Base-by-base conservation (phyloP, 805 yeast species). In the Metschnikowia henanensis region DNA sequence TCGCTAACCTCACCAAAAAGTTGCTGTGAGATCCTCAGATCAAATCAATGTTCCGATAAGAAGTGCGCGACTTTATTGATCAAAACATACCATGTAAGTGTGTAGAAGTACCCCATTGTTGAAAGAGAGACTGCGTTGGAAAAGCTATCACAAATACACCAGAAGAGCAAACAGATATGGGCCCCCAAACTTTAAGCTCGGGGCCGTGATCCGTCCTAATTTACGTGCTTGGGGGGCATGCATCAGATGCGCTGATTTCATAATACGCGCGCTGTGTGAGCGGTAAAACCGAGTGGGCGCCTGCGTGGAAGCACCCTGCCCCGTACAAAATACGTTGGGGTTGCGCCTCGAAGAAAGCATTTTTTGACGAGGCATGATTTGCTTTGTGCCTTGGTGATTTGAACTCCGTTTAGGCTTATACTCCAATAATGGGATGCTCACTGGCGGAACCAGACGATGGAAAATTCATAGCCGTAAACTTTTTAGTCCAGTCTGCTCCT, bases 1-100 rank as follows among this genome's bases (percentile, higher is more conserved):
- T n/a, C n/a, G n/a, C n/a, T n/a, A n/a, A n/a, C n/a, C n/a, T n/a
- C n/a, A n/a, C n/a, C n/a, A n/a, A n/a, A n/a, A n/a, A n/a, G n/a
- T n/a, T n/a, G n/a, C n/a, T n/a, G n/a, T n/a, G n/a, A n/a, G n/a
- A n/a, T n/a, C n/a, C n/a, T 8, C 13, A 15, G 30, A 21, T 23
- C 26, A 13, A 23, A 13, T 23, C 8, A 23, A 9, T 23, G 3
- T 13, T 13, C 12, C 12, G 30, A 28, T 28, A 28, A 28, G 30
- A 7, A 28, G 13, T 12, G 2, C 30, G 30, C 30, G 30, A n/a
- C 8, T 6, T 3, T 10, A 4, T 5, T 16, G 21, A 9, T 35
- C 8, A 28, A 28, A n/a, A 47, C 51, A 32, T 47, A 47, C 51
- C 47, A 43, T 12, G 43, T 30, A 30, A 47, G 39, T 31, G 35